These are phyloP conservation scores for Handroanthus guayacan DNA, from an alignment of 257 asterid genomes.

Conservation along the genomic window DNA sequence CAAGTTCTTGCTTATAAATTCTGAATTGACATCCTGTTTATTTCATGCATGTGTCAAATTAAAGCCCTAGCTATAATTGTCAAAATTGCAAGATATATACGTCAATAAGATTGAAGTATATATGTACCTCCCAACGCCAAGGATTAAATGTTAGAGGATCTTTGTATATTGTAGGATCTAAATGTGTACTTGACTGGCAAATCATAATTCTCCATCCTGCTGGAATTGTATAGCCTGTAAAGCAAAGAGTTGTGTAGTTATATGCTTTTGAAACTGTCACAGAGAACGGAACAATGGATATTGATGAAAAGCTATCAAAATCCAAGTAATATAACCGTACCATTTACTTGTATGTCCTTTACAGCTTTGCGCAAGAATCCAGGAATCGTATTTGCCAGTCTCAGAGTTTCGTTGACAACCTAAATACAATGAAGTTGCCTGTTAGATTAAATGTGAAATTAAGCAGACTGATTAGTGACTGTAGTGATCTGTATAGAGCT, in stretches of 20 bases:
- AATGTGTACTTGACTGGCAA: conserved; percentile 37
- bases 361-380: conserved; percentile 40
- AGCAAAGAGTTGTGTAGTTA: background rate
- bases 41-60: too few relatives aligned
- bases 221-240: conserved; percentile 48
- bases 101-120: background rate
- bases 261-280: background rate
- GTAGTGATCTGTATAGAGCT: background rate
- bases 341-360: conserved; percentile 40
- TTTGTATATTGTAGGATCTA: conserved; percentile 37
- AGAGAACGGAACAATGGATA: background rate
- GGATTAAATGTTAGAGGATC: conserved; percentile 47
- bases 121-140: conserved; percentile 47
- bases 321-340: background rate
- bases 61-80: too few relatives aligned
- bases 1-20: conserved; percentile 34
- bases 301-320: background rate
- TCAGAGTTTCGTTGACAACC: conserved; percentile 45
- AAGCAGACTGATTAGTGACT: background rate
- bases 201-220: conserved; percentile 47
- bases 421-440: background rate
- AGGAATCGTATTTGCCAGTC: conserved; percentile 36
- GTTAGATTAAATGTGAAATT: background rate
- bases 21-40: conserved; percentile 31
- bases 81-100: too few relatives aligned